These are phyloP conservation scores for Capronia americana DNA, from an alignment of 2,329 filamentous ascomycete genomes.

Conservation along the genomic window DNA sequence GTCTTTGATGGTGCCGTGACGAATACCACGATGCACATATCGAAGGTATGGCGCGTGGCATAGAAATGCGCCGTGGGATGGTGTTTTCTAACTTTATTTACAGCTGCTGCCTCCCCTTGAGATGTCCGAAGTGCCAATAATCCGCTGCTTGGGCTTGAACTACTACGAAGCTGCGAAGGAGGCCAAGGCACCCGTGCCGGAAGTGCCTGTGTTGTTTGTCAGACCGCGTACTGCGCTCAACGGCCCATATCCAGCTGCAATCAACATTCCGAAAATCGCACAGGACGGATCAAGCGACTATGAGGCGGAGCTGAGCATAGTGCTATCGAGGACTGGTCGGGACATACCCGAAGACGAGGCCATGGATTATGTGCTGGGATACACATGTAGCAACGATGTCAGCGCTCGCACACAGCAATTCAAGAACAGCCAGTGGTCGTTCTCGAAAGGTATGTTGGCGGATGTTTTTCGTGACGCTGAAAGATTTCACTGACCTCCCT, in stretches of 20 bases:
- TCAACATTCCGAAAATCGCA: slow-evolving; percentile 43
- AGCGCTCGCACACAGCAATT: slow-evolving; percentile 47
- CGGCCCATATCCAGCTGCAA: slow-evolving; percentile 40
- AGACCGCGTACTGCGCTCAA: slow-evolving; percentile 47
- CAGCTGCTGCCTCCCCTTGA: slow-evolving; percentile 4
- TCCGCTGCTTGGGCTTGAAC: slow-evolving; percentile 56
- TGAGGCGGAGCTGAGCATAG: slow-evolving; percentile 48
- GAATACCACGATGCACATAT: slow-evolving; percentile 31
- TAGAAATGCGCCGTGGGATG: no score
- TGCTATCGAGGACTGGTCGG: slow-evolving; percentile 45
- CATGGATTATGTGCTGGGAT: slow-evolving; percentile 49
- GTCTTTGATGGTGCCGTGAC: slow-evolving; percentile 47
- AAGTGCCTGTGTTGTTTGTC: slow-evolving; percentile 46
- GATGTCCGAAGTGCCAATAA: slow-evolving; percentile 30
- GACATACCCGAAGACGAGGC: slow-evolving; percentile 47
- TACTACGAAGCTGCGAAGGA: slow-evolving; percentile 50
- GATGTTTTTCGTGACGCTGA: slow-evolving; percentile 45
- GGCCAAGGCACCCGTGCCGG: slow-evolving; percentile 46
- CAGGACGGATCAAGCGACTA: slow-evolving; percentile 50
- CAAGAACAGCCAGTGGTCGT: slow-evolving; percentile 45
- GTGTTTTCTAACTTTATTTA: not conserved
- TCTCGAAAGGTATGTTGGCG: slow-evolving; percentile 44
- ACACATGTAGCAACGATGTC: slow-evolving; percentile 50
- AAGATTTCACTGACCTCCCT: slow-evolving; percentile 56
- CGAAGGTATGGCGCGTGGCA: not conserved